A percentile compares a stretch with the other conserved stretches of the same genome.
These are phyloP conservation scores for Camellia lanceoleosa DNA, from an alignment of 148 eudicot species.

Conservation along the genomic window DNA sequence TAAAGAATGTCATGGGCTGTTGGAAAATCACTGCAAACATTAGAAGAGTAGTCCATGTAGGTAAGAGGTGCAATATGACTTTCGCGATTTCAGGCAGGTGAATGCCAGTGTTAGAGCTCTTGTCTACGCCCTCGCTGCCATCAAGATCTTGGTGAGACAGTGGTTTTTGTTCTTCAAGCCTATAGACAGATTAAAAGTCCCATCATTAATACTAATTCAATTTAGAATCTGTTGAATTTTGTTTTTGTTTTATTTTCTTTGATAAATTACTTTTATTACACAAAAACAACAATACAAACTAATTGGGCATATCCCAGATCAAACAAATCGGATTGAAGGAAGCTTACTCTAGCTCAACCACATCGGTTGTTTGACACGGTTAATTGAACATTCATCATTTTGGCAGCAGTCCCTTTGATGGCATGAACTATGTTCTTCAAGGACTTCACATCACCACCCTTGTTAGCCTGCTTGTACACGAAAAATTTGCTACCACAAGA, in stretches of 20 bases:
- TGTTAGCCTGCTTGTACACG: slow-evolving; percentile 17
- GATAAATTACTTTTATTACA: too few relatives aligned
- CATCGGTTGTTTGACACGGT: slow-evolving; percentile 20
- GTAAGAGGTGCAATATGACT: slow-evolving; percentile 58
- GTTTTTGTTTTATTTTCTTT: too few relatives aligned
- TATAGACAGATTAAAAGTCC: slow-evolving; percentile 15
- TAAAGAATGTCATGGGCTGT: slow-evolving; percentile 88
- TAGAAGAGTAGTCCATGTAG: slow-evolving; percentile 72
- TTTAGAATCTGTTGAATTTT: too few relatives aligned
- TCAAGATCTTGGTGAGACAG: slow-evolving; percentile 31
- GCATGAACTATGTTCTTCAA: slow-evolving; percentile 26
- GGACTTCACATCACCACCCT: slow-evolving; percentile 19
- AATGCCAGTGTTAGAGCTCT: slow-evolving; percentile 12
- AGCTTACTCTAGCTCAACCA: slow-evolving; percentile 73
- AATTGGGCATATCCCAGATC: too few relatives aligned
- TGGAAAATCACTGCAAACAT: slow-evolving; percentile 94
- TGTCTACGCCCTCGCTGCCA: slow-evolving; percentile 16
- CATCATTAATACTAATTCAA: neutral
- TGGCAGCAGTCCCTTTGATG: slow-evolving; percentile 34
- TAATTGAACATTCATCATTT: slow-evolving; percentile 29
- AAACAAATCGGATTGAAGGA: neutral
- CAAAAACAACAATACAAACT: too few relatives aligned
- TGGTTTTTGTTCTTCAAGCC: slow-evolving; percentile 58
- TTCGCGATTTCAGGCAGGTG: slow-evolving; percentile 37
- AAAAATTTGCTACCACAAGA: slow-evolving; percentile 46